Evolutionary conservation across 1,284 basidiomycete genomes (phyloP).

Genomic region (Mycosarcoma mackinlayi): DNA sequence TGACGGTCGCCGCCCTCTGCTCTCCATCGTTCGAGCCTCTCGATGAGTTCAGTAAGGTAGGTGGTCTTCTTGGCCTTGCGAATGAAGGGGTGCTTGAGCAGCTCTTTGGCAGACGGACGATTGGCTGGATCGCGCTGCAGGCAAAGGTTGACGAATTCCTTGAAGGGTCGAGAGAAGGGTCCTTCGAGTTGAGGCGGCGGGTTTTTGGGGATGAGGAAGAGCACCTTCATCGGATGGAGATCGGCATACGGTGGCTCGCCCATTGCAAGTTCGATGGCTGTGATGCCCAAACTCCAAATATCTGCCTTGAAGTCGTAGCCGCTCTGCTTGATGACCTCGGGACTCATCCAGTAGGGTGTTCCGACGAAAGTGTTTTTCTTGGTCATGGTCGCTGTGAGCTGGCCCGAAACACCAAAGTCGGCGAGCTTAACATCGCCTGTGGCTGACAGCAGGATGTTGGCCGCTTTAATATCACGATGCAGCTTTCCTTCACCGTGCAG

Average conservation of each 20-base stretch:
- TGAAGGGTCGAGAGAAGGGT: conserved; percentile 89
- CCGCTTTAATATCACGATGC: conserved; percentile 98
- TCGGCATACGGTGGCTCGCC: conserved; percentile 98
- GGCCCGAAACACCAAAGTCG: conserved; percentile 99
- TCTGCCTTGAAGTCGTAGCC: conserved; percentile 99
- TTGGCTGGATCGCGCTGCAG: conserved; percentile 92
- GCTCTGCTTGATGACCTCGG: conserved; percentile 98
- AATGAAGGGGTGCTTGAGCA: conserved; percentile 96
- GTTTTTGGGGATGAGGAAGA: conserved; percentile 98
- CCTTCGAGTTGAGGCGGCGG: conserved; percentile 88
- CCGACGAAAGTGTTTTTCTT: conserved; percentile 97
- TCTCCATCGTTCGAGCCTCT: conserved; percentile 91
- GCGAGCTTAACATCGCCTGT: conserved; percentile 97
- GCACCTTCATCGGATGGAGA: conserved; percentile 98
- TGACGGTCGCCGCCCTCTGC: conserved; percentile 72
- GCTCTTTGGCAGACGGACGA: conserved; percentile 91
- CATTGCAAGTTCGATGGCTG: conserved; percentile 95
- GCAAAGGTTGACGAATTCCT: conserved; percentile 92
- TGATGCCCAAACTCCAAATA: conserved; percentile 79
- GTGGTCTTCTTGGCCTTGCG: conserved; percentile 91
- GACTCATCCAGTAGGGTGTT: conserved; percentile 83
- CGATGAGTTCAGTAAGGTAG: conserved; percentile 94
- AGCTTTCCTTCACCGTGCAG: conserved; percentile 95
- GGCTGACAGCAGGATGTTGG: conserved; percentile 92
- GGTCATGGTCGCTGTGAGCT: conserved; percentile 89